phyloP scores from a whole-genome alignment of 768 basidiomycete species.

The Lepiota venenata region DNA sequence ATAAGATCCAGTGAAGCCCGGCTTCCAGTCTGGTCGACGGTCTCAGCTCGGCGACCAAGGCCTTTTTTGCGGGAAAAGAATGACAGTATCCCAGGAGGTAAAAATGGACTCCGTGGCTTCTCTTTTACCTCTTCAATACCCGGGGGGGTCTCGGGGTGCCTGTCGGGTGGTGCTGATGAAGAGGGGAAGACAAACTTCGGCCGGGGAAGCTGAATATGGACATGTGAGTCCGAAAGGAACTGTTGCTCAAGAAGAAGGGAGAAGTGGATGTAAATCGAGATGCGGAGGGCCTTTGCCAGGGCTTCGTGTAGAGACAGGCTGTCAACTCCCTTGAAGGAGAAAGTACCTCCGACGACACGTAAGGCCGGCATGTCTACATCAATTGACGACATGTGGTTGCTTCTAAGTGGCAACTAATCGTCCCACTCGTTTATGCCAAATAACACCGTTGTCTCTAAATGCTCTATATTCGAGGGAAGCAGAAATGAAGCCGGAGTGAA shows the following conservation, averaged over 20 bases:
- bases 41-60: slow-evolving; percentile 18
- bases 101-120: slow-evolving; percentile 26
- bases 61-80: slow-evolving; percentile 31
- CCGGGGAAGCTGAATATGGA: slow-evolving; percentile 42
- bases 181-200: slow-evolving; percentile 23
- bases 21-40: slow-evolving; percentile 19
- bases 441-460: slow-evolving; percentile 32
- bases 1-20: slow-evolving; percentile 41
- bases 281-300: slow-evolving; percentile 46
- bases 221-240: slow-evolving; percentile 46
- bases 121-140: not conserved
- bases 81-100: slow-evolving; percentile 38
- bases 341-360: slow-evolving; percentile 59
- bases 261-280: slow-evolving; percentile 51
- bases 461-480: slow-evolving; percentile 30
- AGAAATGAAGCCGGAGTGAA: slow-evolving; percentile 39
- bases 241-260: slow-evolving; percentile 62
- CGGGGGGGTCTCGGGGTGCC: not conserved
- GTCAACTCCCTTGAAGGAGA: slow-evolving; percentile 45
- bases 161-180: slow-evolving; percentile 19
- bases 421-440: slow-evolving; percentile 52
- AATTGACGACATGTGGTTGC: not conserved
- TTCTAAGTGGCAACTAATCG: slow-evolving; percentile 29
- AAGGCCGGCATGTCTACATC: not conserved
- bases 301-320: slow-evolving; percentile 38